Evolutionary conservation across 1,284 basidiomycete species (phyloP), one percentile per base, ranked within the genome.

Genomic region (Pholiota adiposa): DNA sequence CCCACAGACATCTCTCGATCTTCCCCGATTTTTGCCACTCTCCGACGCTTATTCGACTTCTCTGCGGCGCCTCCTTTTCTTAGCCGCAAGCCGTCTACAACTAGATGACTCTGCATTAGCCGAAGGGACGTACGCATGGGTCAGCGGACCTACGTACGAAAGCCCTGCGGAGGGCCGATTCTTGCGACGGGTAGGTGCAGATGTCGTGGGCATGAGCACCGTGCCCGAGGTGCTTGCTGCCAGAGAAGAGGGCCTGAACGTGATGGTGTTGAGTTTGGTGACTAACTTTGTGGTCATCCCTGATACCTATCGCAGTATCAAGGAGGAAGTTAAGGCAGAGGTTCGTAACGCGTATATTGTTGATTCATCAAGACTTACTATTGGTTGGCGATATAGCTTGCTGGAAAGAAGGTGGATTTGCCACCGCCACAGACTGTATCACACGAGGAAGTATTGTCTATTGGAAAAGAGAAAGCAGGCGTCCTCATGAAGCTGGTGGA

Each of bases 161-260:
- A 90, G 90, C 0, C 85, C 90, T 1, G 90, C 90, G 0, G 92
- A 94, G 67, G 92, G 92, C n/a, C 77, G 85, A 44, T 85, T 92
- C 70, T 73, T 94, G 51, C 78, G 90, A 21, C 73, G 74, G n/a
- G 84, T 83, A 0, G 92, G 92, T 4, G 92, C 86, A 3, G 92
- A 93, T 67, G 89, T 93, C 7, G 92, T 94, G 1, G 93, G 93
- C 2, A 94, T 95, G 93, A 92, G 89, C 65, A 95, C 93, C 0
- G 84, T 94, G n/a, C 93, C 93, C 0, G 93, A 95, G 75, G 92
- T 94, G n/a, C 77, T 94, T 18, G 90, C 86, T 0, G 93, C 90
- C 19, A 78, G 85, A 52, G 88, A 94, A 68, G 88, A 88, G 65
- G 88, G 88, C 0, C 63, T 95, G 62, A 81, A 90, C 54, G 85